Base-by-base conservation (phyloP, 1,284 basidiomycete genomes). In the Anthracocystis panici-leucophaei region DNA sequence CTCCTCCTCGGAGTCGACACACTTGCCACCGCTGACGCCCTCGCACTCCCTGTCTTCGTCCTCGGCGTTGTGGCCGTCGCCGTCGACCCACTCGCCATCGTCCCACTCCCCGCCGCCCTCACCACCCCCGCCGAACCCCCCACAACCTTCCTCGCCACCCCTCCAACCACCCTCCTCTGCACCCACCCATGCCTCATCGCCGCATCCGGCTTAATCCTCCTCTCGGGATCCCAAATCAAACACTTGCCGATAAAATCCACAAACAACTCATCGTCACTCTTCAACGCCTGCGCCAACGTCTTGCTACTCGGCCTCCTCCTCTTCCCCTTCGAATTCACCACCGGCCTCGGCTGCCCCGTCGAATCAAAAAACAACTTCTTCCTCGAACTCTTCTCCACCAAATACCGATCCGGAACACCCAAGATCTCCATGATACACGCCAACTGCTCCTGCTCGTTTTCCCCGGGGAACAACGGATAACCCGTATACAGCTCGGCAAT, bases 401-500 rank as follows among this genome's bases (percentile, higher is more conserved):
- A 91, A 76, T 97, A 93, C 85, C 93, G 93, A 77, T 99, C 97
- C 0, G 97, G 97, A 35, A 95, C 88, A 14, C 97, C 97, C 45
- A 99, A 90, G 8, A 99, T 92, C 86, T 99, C 97, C 96, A 99
- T 99, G 86, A 99, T 99, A 86, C 97, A 99, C 6, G 95, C 93
- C 67, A 99, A 87, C 83, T 99, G 97, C 85, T 99, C 96, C 86
- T 97, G 95, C 86, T 99, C 97, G 65, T 83, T 85, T 87, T 98
- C 96, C n/a, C 96, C 96, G 0, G 96, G 96, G 87, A 99, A 99
- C 81, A 99, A 95, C 0, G 97, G 97, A 86, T 95, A 97, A 1
- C 97, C 97, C n/a, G 97, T 99, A 87, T 93, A 97, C 46, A 99
- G 88, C 86, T 99, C 97, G 21, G 95, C 96, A 56, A 99, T 88